These are phyloP conservation scores for Leishmania braziliensis DNA, from an alignment of 208 protist species.

Conservation along the genomic window DNA sequence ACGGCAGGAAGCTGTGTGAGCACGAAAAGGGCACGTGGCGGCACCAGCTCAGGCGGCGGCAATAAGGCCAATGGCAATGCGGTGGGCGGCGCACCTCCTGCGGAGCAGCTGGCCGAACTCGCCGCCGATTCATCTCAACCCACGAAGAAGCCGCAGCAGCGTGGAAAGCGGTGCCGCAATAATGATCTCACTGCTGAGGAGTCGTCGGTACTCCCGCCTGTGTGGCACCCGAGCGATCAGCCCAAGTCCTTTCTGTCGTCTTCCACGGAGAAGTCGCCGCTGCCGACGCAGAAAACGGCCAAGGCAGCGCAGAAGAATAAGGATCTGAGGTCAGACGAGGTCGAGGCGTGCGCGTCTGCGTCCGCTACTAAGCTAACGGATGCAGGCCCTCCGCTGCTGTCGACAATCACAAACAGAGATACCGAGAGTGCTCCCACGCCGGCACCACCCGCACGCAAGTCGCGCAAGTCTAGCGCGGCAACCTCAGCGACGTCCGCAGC, in stretches of 20 bases:
- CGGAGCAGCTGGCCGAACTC: background rate
- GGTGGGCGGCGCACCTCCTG: background rate
- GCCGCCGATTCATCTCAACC: background rate
- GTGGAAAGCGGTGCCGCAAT: slow-evolving; percentile 1
- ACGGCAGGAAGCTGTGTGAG: background rate
- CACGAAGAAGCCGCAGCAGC: background rate
- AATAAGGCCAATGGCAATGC: too few relatives aligned
- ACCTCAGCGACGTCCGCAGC: background rate
- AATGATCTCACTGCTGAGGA: background rate
- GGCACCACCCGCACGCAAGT: slow-evolving; percentile 1
- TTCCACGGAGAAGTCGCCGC: background rate
- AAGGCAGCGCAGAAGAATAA: background rate
- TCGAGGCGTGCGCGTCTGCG: background rate
- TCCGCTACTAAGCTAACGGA: background rate
- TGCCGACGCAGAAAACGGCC: background rate
- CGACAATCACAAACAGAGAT: background rate
- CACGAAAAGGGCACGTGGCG: background rate
- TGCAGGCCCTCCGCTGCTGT: background rate
- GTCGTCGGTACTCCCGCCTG: background rate
- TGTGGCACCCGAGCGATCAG: background rate
- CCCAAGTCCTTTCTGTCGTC: background rate
- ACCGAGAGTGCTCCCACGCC: background rate
- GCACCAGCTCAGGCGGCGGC: background rate
- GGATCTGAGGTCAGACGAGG: background rate
- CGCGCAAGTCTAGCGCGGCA: background rate